Conservation (phyloP, 768 basidiomycete species). For the Daedalea quercina region DNA sequence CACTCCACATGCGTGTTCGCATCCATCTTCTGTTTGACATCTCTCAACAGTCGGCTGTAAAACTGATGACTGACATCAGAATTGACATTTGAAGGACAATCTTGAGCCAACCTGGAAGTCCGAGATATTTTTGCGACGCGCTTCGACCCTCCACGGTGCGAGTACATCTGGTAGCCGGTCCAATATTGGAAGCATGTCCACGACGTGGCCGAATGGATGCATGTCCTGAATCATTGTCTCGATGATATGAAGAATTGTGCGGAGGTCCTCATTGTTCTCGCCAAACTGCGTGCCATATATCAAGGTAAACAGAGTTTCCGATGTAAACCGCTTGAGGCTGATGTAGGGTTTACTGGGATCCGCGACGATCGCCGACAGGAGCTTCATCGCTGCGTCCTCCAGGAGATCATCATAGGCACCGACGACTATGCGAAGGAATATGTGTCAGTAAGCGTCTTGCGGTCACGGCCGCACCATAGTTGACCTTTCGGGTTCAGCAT, state of each 20-base stretch:
- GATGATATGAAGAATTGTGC: constrained; percentile 13
- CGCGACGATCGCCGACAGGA: constrained; percentile 6
- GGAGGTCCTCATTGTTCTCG: constrained; percentile 19
- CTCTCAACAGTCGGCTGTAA: constrained; percentile 13
- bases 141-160: constrained; percentile 10
- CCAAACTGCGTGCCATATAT: constrained; percentile 17
- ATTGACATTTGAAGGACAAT: no score
- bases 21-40: constrained; percentile 19
- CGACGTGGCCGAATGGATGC: constrained; percentile 11
- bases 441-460: no score
- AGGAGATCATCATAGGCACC: constrained; percentile 13
- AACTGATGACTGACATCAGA: constrained; percentile 3
- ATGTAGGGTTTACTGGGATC: neutral
- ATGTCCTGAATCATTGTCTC: constrained; percentile 19
- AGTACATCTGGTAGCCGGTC: constrained; percentile 22
- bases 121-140: constrained; percentile 2
- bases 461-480: no score
- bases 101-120: no score
- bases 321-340: neutral
- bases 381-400: constrained; percentile 6
- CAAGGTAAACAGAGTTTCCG: neutral
- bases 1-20: constrained; percentile 11
- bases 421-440: constrained; percentile 1
- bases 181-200: constrained; percentile 3
- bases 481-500: constrained; percentile 7